A percentile compares a stretch with the other conserved stretches of the same genome.
phyloP scores from a whole-genome alignment of 768 basidiomycete species.

The Lanmaoa rubissima region DNA sequence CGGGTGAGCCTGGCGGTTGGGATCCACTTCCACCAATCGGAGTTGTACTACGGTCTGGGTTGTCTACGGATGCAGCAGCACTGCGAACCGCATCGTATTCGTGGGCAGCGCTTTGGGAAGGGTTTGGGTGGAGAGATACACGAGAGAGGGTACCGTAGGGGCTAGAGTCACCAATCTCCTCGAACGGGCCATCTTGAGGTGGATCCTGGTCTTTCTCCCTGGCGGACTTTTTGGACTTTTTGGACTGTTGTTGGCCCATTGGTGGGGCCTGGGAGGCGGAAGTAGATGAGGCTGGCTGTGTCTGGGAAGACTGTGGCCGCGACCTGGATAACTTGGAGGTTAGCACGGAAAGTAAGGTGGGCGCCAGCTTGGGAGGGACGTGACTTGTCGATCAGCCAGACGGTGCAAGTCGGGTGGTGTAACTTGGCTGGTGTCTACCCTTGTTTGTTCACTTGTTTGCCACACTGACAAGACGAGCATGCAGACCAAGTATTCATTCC shows the following conservation, averaged over 20 bases:
- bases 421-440: constrained; percentile 18
- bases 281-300: constrained; percentile 53
- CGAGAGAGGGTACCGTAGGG: constrained; percentile 47
- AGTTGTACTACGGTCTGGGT: constrained; percentile 33
- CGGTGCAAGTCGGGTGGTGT: constrained; percentile 25
- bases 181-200: constrained; percentile 39
- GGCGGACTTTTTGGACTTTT: constrained; percentile 68
- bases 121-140: constrained; percentile 39
- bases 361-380: constrained; percentile 64
- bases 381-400: constrained; percentile 28
- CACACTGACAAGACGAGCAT: neutral
- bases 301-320: constrained; percentile 71
- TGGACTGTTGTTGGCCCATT: constrained; percentile 86
- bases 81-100: constrained; percentile 35
- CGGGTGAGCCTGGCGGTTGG: constrained; percentile 32
- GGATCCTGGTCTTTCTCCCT: constrained; percentile 69
- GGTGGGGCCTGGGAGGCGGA: constrained; percentile 39
- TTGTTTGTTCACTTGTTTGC: constrained; percentile 38
- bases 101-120: constrained; percentile 39
- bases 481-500: neutral
- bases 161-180: constrained; percentile 37
- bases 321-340: constrained; percentile 68
- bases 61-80: constrained; percentile 34
- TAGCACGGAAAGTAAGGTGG: constrained; percentile 74
- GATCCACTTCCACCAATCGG: constrained; percentile 41